Base-by-base conservation (phyloP, 2,329 filamentous ascomycete genomes). In the Chaetomium sp. region DNA sequence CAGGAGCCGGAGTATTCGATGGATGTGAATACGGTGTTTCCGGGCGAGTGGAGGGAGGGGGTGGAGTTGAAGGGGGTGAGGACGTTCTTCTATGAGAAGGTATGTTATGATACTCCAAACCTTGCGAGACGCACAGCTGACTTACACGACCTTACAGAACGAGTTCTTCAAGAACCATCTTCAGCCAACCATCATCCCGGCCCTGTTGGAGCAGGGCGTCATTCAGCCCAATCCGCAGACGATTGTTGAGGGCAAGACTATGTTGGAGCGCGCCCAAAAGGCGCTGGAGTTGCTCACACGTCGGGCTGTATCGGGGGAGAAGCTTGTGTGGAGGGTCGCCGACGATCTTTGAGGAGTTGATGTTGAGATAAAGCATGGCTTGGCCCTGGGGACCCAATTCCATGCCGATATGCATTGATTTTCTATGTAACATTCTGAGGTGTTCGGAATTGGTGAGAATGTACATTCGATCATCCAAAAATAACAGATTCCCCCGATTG, bases 151-250 rank as follows among this genome's bases (percentile, higher is more conserved):
- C 3, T 32, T 0, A 45, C 41, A 84, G 76, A 82, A 85, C 58
- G 70, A 76, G 12, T 73, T 79, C 44, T 79, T 82, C 68, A 80
- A 76, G 57, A 68, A 81, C 47, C 74, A 79, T 49, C 66, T 82
- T 38, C 78, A 82, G 61, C 67, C 76, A 0, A 76, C 80, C 11
- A 80, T 84, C 51, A 74, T 85, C 63, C 78, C 78, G 1, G 62
- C 71, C 0, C 61, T 83, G 59, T 59, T 79, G 19, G 69, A 68
- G 6, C 62, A 69, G 11, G 71, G 72, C 0, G 44, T 71, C 2
- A 64, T 79, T 34, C 59, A 66, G 52, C 75, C 76, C 0, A 76
- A 76, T 56, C 69, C 66, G 46, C 70, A 72, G 38, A 68, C 70
- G 4, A 54, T 76, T 1, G 67, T 78, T 2, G 72, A 77, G 54